phyloP scores from a whole-genome alignment of 2,329 filamentous ascomycete species.

The Coleophoma cylindrospora region DNA sequence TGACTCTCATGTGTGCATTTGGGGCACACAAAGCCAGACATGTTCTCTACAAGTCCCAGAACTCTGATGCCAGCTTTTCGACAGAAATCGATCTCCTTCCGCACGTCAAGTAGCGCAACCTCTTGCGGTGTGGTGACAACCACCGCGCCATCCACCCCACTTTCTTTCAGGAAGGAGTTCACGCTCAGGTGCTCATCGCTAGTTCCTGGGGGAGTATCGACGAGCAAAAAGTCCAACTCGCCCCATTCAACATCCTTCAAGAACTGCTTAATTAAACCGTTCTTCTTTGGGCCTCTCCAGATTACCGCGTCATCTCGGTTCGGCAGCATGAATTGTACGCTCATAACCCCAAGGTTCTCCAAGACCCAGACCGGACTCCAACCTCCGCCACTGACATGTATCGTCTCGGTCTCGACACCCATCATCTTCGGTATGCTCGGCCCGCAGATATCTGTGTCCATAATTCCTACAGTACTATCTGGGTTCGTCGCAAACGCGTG shows the following conservation, averaged over 20 bases:
- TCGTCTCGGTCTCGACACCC: slow-evolving; percentile 89
- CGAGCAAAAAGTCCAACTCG: slow-evolving; percentile 84
- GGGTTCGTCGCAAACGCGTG: slow-evolving; percentile 84
- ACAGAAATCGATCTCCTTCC: slow-evolving; percentile 98
- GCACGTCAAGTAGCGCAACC: slow-evolving; percentile 83
- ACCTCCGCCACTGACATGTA: slow-evolving; percentile 82
- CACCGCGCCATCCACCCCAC: slow-evolving; percentile 88
- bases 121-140: slow-evolving; percentile 95
- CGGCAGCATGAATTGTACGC: slow-evolving; percentile 96
- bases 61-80: slow-evolving; percentile 87
- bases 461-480: slow-evolving; percentile 78
- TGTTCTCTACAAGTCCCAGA: slow-evolving; percentile 92
- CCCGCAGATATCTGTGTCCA: slow-evolving; percentile 98
- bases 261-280: slow-evolving; percentile 96
- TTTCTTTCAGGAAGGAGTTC: slow-evolving; percentile 85
- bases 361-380: slow-evolving; percentile 96
- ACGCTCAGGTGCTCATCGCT: slow-evolving; percentile 94
- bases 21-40: slow-evolving; percentile 95
- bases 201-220: slow-evolving; percentile 94
- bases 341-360: slow-evolving; percentile 95
- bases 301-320: slow-evolving; percentile 93
- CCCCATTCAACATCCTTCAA: slow-evolving; percentile 98
- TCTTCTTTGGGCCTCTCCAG: slow-evolving; percentile 98
- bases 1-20: slow-evolving; percentile 78
- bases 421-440: slow-evolving; percentile 98